Evolutionary conservation across 2,329 filamentous ascomycete species (phyloP).

Genomic region (Ceratocystis harringtonii): DNA sequence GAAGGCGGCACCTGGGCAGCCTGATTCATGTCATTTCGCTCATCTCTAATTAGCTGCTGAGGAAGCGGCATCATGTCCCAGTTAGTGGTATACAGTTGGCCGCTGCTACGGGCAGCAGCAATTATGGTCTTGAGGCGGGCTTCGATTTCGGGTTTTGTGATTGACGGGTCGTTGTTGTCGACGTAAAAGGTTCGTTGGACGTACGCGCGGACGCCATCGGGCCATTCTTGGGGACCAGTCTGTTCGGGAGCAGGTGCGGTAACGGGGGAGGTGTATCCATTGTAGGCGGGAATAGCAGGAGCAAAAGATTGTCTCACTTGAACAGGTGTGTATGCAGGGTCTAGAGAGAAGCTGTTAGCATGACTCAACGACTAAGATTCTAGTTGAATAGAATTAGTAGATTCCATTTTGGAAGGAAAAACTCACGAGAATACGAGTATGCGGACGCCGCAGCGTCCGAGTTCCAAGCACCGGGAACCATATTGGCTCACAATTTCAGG

Average conservation of each 20-base stretch:
- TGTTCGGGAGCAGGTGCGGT: slow-evolving; percentile 21
- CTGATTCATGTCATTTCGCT: slow-evolving; percentile 30
- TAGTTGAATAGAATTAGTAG: background rate
- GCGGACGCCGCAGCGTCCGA: slow-evolving; percentile 8
- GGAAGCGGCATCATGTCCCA: slow-evolving; percentile 76
- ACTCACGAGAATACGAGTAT: slow-evolving; percentile 12
- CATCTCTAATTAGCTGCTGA: slow-evolving; percentile 64
- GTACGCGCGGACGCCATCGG: slow-evolving; percentile 68
- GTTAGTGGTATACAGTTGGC: slow-evolving; percentile 57
- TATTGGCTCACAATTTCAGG: slow-evolving; percentile 20
- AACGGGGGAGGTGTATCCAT: slow-evolving; percentile 23
- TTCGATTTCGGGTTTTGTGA: slow-evolving; percentile 59
- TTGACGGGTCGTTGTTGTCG: slow-evolving; percentile 48
- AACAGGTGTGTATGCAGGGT: slow-evolving; percentile 45
- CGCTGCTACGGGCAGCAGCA: slow-evolving; percentile 59
- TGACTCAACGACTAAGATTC: background rate
- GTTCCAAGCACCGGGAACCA: background rate
- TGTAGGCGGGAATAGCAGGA: slow-evolving; percentile 25
- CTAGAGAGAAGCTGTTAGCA: slow-evolving; percentile 20
- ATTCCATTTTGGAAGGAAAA: background rate
- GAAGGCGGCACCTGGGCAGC: background rate
- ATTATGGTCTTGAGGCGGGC: slow-evolving; percentile 75
- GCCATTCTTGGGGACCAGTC: slow-evolving; percentile 50
- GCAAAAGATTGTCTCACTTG: slow-evolving; percentile 46
- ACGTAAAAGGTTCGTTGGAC: slow-evolving; percentile 78